phyloP scores from a whole-genome alignment of 768 basidiomycete species.

The Harrya chromipes region DNA sequence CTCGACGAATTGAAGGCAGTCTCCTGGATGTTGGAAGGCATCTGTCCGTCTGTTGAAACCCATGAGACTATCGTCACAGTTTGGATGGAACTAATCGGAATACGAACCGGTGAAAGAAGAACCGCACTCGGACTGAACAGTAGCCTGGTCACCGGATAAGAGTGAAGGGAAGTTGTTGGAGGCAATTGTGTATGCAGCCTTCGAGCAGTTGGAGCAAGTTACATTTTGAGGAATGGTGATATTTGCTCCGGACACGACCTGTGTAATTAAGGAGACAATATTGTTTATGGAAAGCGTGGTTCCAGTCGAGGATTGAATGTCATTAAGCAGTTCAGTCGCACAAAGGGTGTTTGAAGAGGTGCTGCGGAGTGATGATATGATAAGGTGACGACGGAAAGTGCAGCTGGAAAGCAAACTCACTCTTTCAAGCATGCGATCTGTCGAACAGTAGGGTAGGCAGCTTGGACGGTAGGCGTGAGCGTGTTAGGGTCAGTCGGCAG shows the following conservation, averaged over 20 bases:
- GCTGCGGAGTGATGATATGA: conserved; percentile 17
- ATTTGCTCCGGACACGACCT: conserved; percentile 3
- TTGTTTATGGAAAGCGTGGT: conserved; percentile 21
- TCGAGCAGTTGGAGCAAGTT: conserved; percentile 52
- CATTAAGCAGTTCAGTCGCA: conserved; percentile 52
- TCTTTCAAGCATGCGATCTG: conserved; percentile 60
- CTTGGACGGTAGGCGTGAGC: conserved; percentile 42
- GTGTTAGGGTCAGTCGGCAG: conserved; percentile 16
- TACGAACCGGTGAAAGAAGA: conserved; percentile 49
- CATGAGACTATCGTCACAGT: conserved; percentile 1
- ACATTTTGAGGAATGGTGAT: conserved; percentile 34
- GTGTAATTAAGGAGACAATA: conserved; percentile 11
- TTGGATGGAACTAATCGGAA: background rate
- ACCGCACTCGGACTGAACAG: conserved; percentile 41
- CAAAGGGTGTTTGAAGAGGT: conserved; percentile 47
- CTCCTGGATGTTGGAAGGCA: conserved; percentile 26
- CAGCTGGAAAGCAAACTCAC: conserved; percentile 38
- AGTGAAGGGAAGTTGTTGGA: conserved; percentile 36
- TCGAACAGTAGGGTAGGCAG: conserved; percentile 54
- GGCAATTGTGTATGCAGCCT: conserved; percentile 48
- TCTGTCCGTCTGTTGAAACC: conserved; percentile 28
- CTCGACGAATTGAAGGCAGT: conserved; percentile 21
- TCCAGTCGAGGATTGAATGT: conserved; percentile 39
- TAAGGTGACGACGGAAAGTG: background rate
- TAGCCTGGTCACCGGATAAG: conserved; percentile 24